These are phyloP conservation scores for Mychonastes homosphaera DNA, from an alignment of 139 green algal genomes.

Conservation along the genomic window DNA sequence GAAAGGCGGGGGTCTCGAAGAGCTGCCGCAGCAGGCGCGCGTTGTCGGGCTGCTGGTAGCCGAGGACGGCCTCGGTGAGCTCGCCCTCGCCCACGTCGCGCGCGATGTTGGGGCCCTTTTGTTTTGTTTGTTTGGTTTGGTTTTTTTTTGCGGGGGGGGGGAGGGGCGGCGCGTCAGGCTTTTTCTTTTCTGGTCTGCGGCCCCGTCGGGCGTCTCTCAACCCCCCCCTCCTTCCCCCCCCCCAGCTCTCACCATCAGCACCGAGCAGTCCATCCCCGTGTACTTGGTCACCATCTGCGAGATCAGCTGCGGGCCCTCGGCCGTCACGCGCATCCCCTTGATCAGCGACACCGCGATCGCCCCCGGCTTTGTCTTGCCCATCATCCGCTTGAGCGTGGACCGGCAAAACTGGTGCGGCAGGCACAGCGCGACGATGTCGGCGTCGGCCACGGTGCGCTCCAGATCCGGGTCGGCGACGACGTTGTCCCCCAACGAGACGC, in stretches of 20 bases:
- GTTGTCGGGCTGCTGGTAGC: slow-evolving; percentile 41
- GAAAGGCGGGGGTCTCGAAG: slow-evolving; percentile 53
- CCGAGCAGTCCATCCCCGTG: slow-evolving; percentile 54
- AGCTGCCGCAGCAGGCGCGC: slow-evolving; percentile 38
- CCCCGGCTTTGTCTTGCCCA: slow-evolving; percentile 26
- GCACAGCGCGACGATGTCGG: slow-evolving; percentile 35
- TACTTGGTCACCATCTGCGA: slow-evolving; percentile 48
- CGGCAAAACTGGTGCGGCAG: slow-evolving; percentile 55
- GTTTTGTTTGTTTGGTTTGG: no score
- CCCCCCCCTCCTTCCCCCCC: no score
- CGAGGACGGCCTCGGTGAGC: slow-evolving; percentile 62
- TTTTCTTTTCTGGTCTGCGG: no score
- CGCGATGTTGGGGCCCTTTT: slow-evolving; percentile 72
- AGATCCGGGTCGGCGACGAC: slow-evolving; percentile 35
- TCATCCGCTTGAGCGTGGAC: slow-evolving; percentile 41
- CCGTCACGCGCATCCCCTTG: slow-evolving; percentile 68
- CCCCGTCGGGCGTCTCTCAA: no score
- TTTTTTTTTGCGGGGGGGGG: no score
- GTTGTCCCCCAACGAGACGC: slow-evolving; percentile 37
- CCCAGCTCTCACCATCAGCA: no score
- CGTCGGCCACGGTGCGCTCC: slow-evolving; percentile 26
- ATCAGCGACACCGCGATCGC: slow-evolving; percentile 56
- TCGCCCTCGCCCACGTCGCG: slow-evolving; percentile 37
- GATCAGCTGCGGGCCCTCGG: slow-evolving; percentile 69
- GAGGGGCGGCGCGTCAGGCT: no score